These are phyloP conservation scores for Pistacia atlantica DNA, from an alignment of 345 rosid genomes.

Conservation along the genomic window DNA sequence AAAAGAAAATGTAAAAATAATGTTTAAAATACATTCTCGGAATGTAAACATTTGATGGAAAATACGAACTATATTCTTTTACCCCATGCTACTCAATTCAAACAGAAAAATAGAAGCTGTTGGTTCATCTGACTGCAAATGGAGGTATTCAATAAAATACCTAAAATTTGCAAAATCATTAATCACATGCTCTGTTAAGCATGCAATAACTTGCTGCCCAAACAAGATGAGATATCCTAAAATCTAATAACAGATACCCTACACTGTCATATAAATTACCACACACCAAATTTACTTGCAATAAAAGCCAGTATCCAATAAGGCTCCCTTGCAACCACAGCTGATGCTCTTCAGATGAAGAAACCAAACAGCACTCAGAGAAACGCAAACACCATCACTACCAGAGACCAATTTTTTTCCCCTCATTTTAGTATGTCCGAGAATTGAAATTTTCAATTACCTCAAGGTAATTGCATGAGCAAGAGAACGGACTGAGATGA, in stretches of 20 bases:
- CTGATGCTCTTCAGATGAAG: background rate
- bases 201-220: background rate
- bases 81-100: background rate
- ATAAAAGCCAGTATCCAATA: background rate
- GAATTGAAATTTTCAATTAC: background rate
- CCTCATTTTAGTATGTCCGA: background rate
- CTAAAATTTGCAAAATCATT: background rate
- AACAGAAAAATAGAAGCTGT: background rate
- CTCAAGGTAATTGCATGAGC: background rate
- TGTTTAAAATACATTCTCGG: background rate
- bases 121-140: background rate
- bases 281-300: background rate
- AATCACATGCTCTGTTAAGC: background rate
- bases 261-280: background rate
- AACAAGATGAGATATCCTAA: background rate
- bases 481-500: too few species aligned
- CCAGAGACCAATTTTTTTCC: background rate
- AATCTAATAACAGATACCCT: background rate
- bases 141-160: background rate
- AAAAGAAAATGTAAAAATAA: too few species aligned
- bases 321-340: background rate
- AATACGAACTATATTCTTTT: background rate
- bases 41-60: background rate
- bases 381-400: background rate
- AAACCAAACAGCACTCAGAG: background rate